These are phyloP conservation scores for Irpex lacteus DNA, from an alignment of 1,284 basidiomycete genomes.

Conservation along the genomic window DNA sequence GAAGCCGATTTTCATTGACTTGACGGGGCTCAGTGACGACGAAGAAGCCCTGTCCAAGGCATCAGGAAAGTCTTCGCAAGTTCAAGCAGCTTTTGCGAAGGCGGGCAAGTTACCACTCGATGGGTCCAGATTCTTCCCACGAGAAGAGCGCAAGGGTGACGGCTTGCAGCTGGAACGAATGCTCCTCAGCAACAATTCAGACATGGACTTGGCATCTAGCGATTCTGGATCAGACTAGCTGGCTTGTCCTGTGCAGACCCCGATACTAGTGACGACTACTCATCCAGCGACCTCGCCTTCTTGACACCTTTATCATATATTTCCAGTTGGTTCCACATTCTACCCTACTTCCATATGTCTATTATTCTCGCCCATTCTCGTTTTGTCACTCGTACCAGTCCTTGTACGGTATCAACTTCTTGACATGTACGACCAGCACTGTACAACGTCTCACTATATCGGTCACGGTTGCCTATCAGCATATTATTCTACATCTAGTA, in stretches of 20 bases:
- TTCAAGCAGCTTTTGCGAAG: background rate
- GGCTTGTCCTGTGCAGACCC: background rate
- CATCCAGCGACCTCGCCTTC: no score
- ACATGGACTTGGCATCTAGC: background rate
- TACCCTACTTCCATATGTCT: background rate
- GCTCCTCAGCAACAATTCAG: background rate
- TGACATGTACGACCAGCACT: no score
- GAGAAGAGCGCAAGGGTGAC: background rate
- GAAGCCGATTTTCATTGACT: slow-evolving; percentile 7
- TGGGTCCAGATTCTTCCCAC: background rate
- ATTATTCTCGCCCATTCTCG: background rate
- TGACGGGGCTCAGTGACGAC: slow-evolving; percentile 4
- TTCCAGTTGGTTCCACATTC: background rate
- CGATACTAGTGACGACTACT: background rate
- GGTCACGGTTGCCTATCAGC: no score
- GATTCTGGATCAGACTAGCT: background rate
- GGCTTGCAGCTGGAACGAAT: background rate
- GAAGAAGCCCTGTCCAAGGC: background rate
- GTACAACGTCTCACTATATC: no score
- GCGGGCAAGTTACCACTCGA: background rate
- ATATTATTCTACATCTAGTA: no score
- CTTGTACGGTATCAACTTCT: background rate
- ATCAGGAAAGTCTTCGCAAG: background rate
- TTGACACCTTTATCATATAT: no score
- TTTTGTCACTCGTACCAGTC: background rate